Evolutionary conservation across 2,329 filamentous ascomycete species (phyloP), one percentile per base, ranked within the genome.

Genomic region (Periconia sp.): DNA sequence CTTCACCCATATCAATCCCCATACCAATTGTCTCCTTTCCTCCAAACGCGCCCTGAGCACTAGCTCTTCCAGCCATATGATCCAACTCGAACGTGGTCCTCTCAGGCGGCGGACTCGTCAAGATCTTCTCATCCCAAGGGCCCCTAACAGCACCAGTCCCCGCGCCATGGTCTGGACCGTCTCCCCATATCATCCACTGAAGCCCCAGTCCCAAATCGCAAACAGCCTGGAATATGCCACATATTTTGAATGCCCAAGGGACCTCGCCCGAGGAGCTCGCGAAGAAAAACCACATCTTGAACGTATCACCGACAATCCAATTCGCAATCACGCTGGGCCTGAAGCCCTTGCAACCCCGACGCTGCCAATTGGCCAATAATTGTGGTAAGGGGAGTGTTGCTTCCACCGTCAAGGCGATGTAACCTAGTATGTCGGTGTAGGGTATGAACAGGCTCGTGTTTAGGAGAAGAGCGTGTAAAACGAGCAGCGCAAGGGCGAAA

Each of bases 301-400:
- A 91, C 9, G 83, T 80, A 73, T 95, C 90, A 56, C 90, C 90
- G 2, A 88, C 76, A 49, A 95, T 77, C 90, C 90, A 95, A 71
- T 87, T 91, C 27, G 80, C 83, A 53, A 94, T 77, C 5, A 95
- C 86, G 7, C 87, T 91, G 11, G 91, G 68, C 15, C 90, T 82
- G 74, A 95, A 91, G 6, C 90, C 90, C 71, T 85, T 88, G 77
- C 88, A 91, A 1, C 89, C 91, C 55, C 82, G 80, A 5, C 84
- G 81, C 33, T 83, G 82, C 58, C 82, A 79, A 69, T 94, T 94
- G 42, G 88, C 77, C 46, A 90, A 68, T 30, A 94, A 86, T 74
- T 95, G 90, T 1, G 90, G 90, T 11, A 94, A 79, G 3, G 90
- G 90, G 23, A 95, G 82, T n/a, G 85, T 89, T 8, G 90, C 90